phyloP scores from a whole-genome alignment of 2,329 filamentous ascomycete species.

The Microsporum canis region DNA sequence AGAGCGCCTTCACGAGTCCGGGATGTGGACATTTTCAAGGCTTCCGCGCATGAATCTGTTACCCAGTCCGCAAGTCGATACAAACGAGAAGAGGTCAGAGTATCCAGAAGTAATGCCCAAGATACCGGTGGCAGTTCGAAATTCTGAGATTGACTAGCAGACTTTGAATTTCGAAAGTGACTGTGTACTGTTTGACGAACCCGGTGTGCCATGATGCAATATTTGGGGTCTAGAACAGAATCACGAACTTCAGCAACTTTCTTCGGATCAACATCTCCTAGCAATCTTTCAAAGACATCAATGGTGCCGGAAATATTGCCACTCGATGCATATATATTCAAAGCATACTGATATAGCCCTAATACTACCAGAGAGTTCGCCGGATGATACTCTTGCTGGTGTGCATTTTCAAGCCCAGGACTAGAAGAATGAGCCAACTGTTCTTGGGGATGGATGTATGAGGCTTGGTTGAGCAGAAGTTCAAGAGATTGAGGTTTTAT shows the following conservation, averaged over 20 bases:
- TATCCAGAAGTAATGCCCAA: conserved; percentile 7
- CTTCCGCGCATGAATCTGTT: conserved; percentile 40
- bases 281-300: conserved; percentile 11
- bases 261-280: conserved; percentile 7
- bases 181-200: not conserved
- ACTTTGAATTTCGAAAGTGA: not conserved
- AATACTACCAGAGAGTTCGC: conserved; percentile 10
- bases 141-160: not conserved
- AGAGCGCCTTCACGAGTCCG: conserved; percentile 36
- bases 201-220: conserved; percentile 7
- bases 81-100: conserved; percentile 6
- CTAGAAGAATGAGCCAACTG: not conserved
- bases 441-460: conserved; percentile 4
- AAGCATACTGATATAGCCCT: conserved; percentile 13
- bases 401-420: not conserved
- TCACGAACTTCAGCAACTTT: conserved; percentile 7
- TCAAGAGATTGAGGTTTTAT: conserved; percentile 36
- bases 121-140: conserved; percentile 8
- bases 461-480: conserved; percentile 25
- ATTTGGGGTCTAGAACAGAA: conserved; percentile 9
- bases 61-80: conserved; percentile 45
- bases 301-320: conserved; percentile 11
- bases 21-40: conserved; percentile 34
- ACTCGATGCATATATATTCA: conserved; percentile 12
- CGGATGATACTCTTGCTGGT: not conserved